These are phyloP conservation scores for Schrenkiella parvula DNA, from an alignment of 345 rosid species.

Conservation along the genomic window DNA sequence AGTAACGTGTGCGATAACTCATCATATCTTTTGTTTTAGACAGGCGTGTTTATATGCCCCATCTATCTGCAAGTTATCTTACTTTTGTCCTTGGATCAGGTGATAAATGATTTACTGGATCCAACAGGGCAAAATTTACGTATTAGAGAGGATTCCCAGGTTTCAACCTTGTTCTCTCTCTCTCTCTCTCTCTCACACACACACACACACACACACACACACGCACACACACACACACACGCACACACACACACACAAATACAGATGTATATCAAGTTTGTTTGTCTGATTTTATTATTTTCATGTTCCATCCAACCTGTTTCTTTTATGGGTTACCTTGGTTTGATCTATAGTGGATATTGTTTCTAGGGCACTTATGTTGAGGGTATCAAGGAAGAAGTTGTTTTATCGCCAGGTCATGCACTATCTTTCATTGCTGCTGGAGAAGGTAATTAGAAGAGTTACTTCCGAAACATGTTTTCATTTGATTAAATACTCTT, in stretches of 20 bases:
- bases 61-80: conserved; percentile 4
- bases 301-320: neutral
- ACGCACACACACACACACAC: neutral
- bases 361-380: conserved; percentile 70
- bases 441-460: conserved; percentile 72
- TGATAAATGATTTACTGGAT: conserved; percentile 98
- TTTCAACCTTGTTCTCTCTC: conserved; percentile 22
- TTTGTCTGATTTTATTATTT: neutral
- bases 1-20: conserved; percentile 4
- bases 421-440: conserved; percentile 98
- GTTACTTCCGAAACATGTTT: neutral
- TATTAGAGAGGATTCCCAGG: conserved; percentile 99
- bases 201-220: neutral
- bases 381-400: conserved; percentile 98
- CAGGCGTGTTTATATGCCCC: neutral
- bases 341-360: conserved; percentile 12
- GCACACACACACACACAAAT: neutral
- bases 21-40: neutral
- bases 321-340: conserved; percentile 1
- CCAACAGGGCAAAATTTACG: conserved; percentile 99
- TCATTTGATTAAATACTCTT: neutral
- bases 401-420: conserved; percentile 97
- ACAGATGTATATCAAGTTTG: neutral
- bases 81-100: conserved; percentile 50
- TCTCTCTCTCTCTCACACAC: neutral